A percentile compares a stretch with the other conserved stretches of the same genome.
Evolutionary conservation across 2,329 filamentous ascomycete species (phyloP).

Genomic region (Colletotrichum limetticola): DNA sequence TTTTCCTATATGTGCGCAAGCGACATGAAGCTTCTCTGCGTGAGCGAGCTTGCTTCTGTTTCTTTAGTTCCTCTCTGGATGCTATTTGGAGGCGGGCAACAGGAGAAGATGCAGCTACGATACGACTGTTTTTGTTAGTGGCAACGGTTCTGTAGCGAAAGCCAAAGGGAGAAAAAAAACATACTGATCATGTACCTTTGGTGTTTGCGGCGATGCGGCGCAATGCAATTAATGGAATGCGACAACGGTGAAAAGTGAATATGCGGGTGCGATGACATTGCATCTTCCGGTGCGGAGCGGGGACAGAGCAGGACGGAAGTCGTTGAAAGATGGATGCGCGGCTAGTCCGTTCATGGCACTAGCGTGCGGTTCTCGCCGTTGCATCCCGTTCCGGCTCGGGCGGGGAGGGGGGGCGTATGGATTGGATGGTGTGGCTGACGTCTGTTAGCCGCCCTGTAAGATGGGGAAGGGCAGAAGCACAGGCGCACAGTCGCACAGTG

Average conservation of each 20-base stretch:
- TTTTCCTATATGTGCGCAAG: constrained; percentile 10
- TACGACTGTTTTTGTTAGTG: constrained; percentile 25
- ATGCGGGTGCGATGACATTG: neutral
- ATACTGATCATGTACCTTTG: neutral
- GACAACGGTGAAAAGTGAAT: neutral
- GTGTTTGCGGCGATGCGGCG: neutral
- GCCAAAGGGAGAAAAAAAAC: neutral
- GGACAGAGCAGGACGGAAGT: constrained; percentile 16
- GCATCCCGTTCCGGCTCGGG: constrained; percentile 34
- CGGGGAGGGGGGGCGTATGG: neutral
- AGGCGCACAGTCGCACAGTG: constrained; percentile 6
- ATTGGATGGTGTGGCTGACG: neutral
- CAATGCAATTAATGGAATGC: neutral
- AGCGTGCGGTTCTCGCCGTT: constrained; percentile 36
- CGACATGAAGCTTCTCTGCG: constrained; percentile 1
- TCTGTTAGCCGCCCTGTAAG: neutral
- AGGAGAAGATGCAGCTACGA: constrained; percentile 25
- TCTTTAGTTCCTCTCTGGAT: constrained; percentile 22
- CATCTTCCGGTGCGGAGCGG: constrained; percentile 16
- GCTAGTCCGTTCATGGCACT: constrained; percentile 13
- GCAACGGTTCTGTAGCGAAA: constrained; percentile 14
- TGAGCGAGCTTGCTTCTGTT: constrained; percentile 17
- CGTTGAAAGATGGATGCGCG: constrained; percentile 25
- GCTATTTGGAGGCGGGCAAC: neutral
- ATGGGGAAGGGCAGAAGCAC: neutral